Evolutionary conservation across 2,329 filamentous ascomycete species (phyloP).

Genomic region (Curvularia lunata): DNA sequence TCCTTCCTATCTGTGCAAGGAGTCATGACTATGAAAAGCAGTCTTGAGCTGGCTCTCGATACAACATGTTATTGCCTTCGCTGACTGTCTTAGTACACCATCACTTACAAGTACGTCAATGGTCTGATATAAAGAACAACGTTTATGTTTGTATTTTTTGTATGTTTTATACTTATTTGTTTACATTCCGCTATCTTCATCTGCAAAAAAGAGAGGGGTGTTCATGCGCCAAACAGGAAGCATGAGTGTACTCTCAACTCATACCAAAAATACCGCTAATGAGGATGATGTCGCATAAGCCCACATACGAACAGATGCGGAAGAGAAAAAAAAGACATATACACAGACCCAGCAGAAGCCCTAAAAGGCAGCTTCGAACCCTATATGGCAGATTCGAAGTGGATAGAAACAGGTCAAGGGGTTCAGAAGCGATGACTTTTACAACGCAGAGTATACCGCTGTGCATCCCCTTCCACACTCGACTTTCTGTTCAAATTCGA

Average conservation of each 20-base stretch:
- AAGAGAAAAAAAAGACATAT: background rate
- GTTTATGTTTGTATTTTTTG: background rate
- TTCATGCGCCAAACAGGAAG: background rate
- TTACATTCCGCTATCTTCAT: background rate
- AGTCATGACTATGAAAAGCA: no score
- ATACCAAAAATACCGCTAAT: background rate
- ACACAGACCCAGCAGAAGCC: background rate
- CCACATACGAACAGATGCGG: background rate
- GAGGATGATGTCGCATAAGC: background rate
- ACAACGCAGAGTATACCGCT: constrained; percentile 37
- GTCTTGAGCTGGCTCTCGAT: no score
- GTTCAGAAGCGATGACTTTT: background rate
- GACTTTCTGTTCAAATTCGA: constrained; percentile 82
- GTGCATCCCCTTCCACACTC: constrained; percentile 89
- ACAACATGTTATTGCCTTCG: no score
- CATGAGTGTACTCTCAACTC: background rate
- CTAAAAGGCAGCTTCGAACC: background rate
- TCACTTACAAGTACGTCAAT: no score
- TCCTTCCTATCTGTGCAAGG: no score
- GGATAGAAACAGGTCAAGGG: constrained; percentile 1
- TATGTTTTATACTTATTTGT: background rate
- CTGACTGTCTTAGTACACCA: no score
- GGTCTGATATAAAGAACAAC: background rate
- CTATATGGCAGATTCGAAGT: background rate
- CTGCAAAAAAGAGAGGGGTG: background rate